Conservation (phyloP, 768 basidiomycete genomes). For the Podaxis sp. region DNA sequence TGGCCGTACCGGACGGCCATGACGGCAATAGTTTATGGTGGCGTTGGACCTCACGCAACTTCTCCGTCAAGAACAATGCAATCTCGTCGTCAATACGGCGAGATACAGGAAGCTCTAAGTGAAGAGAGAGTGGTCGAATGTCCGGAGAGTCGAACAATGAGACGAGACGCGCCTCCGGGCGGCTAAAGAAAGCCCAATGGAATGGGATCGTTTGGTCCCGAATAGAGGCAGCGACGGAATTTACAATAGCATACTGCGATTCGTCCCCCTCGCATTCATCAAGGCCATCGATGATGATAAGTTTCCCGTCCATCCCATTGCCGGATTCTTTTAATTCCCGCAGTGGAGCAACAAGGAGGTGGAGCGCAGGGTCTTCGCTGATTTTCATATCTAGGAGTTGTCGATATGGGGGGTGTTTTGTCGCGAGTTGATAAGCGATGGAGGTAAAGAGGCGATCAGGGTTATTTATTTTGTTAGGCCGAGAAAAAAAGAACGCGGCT, state of each 20-base stretch:
- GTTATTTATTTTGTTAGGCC: not conserved
- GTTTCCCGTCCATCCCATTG: not conserved
- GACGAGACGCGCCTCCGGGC: conserved; percentile 1
- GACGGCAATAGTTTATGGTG: not conserved
- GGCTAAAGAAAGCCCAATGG: not conserved
- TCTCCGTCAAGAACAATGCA: not conserved
- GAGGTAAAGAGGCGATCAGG: not conserved
- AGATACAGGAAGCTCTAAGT: not conserved
- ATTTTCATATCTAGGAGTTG: not conserved
- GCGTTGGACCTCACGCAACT: not conserved
- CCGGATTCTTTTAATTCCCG: not conserved
- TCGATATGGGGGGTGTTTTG: not conserved
- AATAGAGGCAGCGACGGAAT: not conserved
- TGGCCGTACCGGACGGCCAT: not conserved
- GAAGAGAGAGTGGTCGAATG: not conserved
- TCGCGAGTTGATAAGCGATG: not conserved
- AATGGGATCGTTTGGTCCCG: not conserved
- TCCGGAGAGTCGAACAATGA: not conserved
- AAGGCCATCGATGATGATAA: not conserved
- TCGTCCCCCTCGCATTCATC: not conserved
- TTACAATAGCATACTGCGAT: not conserved
- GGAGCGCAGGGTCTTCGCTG: not conserved
- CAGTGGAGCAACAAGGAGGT: not conserved
- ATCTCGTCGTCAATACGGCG: not conserved
- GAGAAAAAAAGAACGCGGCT: not conserved